Evolutionary conservation across 2,329 filamentous ascomycete genomes (phyloP), one percentile per base, ranked within the genome.

Genomic region (Colletotrichum plurivorum): DNA sequence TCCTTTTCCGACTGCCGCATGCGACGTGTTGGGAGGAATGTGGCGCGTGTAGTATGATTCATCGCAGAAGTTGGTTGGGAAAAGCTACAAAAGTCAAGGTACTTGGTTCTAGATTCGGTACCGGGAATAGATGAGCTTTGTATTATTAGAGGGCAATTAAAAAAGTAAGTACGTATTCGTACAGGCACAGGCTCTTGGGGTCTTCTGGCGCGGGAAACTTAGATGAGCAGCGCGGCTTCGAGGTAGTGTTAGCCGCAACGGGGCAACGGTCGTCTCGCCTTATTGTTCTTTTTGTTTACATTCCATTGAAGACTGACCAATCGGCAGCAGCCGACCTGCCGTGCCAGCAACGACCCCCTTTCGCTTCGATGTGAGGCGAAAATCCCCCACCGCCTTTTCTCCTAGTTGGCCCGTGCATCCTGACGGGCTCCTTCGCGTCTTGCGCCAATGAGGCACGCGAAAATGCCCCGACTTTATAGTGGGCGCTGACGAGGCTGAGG

Each of bases 221-320:
- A n/a, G 8, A 36, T 36, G 31, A 2, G 31, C 31, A 36, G 31
- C 8, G 31, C 31, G 8, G 31, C 31, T 36, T 36, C 31, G 31
- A 36, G 31, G 31, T 36, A 36, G 9, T 10, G 31, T 36, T 31
- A 36, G 45, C 15, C 45, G 45, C 45, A 48, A 48, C 45, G 18
- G 31, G 45, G 41, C 58, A 63, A 67, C 57, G 63, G 25, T 41
- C 45, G n/a, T 48, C 27, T 22, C 43, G 25, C n/a, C 46, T 53
- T 36, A 27, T 52, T 63, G 39, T 58, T 36, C 54, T 41, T 69
- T 69, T 69, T 69, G 62, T 69, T 69, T 69, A 69, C 66, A 66
- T 66, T 56, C 55, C 2, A 56, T 2, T 16, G 2, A 1, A 3
- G 22, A 4, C 18, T 16, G 46, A 41, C 66, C 66, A 69, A 69